Percentiles rank a stretch among this genome's conserved stretches.
Conservation (phyloP, 305 asterid genomes). For the Solanum hybrid region DNA sequence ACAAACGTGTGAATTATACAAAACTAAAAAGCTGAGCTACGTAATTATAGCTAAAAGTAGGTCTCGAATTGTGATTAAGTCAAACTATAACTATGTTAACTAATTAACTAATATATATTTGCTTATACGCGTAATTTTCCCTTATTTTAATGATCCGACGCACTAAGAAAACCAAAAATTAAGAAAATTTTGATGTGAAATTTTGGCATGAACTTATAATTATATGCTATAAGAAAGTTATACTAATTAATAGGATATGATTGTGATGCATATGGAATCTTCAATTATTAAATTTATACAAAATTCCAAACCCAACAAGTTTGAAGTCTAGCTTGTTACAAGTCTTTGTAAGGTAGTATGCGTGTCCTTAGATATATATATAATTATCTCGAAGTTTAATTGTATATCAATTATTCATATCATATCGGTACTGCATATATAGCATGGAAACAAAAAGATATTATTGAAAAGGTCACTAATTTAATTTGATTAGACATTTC, state of each 20-base stretch:
- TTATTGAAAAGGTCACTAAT: not conserved
- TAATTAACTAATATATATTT: too few relatives aligned
- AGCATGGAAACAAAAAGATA: not conserved
- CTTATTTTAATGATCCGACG: not conserved
- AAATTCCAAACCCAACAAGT: not conserved
- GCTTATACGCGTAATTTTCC: too few relatives aligned
- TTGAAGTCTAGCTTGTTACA: not conserved
- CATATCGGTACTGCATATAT: not conserved
- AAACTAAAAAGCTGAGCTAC: too few relatives aligned
- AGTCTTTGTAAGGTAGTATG: not conserved
- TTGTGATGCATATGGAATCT: not conserved
- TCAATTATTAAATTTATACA: not conserved
- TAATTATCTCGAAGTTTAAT: not conserved
- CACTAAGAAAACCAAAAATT: not conserved
- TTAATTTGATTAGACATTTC: not conserved
- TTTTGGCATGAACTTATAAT: not conserved
- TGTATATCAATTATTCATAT: not conserved
- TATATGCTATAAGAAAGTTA: not conserved
- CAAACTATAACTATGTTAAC: too few relatives aligned
- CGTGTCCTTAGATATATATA: not conserved
- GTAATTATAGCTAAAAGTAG: too few relatives aligned
- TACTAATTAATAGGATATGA: not conserved
- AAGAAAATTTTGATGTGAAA: not conserved
- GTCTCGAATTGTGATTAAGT: too few relatives aligned
- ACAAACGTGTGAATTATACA: too few relatives aligned